A percentile compares a stretch with the other conserved stretches of the same genome.
Evolutionary conservation across 129 eudicot genomes (phyloP).

Genomic region (Escallonia herrerae): DNA sequence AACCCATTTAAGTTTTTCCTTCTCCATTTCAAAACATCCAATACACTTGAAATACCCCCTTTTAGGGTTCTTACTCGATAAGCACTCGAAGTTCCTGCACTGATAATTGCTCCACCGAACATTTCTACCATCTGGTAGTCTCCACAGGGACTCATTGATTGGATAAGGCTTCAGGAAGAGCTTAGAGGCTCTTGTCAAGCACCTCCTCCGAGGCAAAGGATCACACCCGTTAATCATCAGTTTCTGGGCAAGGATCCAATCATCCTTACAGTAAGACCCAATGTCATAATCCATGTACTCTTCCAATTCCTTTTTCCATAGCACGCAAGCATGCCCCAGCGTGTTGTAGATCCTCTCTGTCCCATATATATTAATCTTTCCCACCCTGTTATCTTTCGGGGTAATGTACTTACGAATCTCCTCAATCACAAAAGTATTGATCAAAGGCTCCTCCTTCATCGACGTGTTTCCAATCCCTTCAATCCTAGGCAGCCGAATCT

Average conservation of each 20-base stretch:
- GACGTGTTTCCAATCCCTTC: constrained; percentile 36
- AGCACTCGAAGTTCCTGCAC: constrained; percentile 82
- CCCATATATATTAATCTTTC: constrained; percentile 62
- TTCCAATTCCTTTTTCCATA: constrained; percentile 74
- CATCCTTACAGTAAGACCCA: constrained; percentile 90
- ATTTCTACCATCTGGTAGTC: constrained; percentile 72
- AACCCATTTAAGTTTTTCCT: constrained; percentile 83
- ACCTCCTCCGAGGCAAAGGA: constrained; percentile 90
- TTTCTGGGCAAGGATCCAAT: constrained; percentile 81
- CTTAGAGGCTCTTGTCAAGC: constrained; percentile 92
- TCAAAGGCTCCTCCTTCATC: constrained; percentile 64
- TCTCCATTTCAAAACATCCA: constrained; percentile 91
- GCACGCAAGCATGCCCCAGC: constrained; percentile 83
- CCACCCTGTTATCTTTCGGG: constrained; percentile 69
- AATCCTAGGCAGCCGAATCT: constrained; percentile 59
- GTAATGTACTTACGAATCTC: constrained; percentile 85
- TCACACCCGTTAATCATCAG: constrained; percentile 89
- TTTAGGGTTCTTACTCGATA: constrained; percentile 71
- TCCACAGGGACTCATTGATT: constrained; percentile 82
- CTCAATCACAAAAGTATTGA: constrained; percentile 68
- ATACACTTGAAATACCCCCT: constrained; percentile 70
- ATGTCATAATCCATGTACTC: constrained; percentile 95
- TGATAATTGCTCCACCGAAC: constrained; percentile 80
- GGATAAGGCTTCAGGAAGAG: constrained; percentile 70
- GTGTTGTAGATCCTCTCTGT: constrained; percentile 59